Evolutionary conservation across 495 filamentous ascomycete species (phyloP), one percentile per base, ranked within the genome.

Genomic region (Penicillium lividum): DNA sequence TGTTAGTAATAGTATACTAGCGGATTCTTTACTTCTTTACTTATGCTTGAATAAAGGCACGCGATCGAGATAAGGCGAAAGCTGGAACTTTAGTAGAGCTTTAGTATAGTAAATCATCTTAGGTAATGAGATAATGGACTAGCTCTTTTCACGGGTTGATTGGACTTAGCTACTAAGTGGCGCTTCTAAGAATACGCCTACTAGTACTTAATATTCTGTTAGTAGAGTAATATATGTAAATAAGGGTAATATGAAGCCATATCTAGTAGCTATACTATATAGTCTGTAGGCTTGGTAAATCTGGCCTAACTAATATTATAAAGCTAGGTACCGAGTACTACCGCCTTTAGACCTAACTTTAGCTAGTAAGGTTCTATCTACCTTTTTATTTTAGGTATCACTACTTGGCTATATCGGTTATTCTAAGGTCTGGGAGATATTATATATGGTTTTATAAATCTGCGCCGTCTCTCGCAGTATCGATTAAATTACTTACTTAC

Each of bases 391-490:
- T 1, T 9, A 34, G 33, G 33, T 7, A 48, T 15, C 27, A 28
- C 45, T 48, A 7, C 45, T 48, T 48, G 27, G 18, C 18, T 25
- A 48, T 30, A 48, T 48, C 45, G 13, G 27, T 48, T 3, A 25
- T 48, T 30, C 45, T 6, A 8, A 48, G 10, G 45, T 48, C 45
- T 48, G 22, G 45, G 27, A 30, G 45, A 48, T 48, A 27, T 48
- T 8, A 48, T 48, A 8, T 8, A 48, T 6, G 27, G 22, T 48
- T 8, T 48, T 48, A 30, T 48, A n/a, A 48, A 30, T 48, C n/a
- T 29, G 27, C 45, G 45, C 45, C 45, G 45, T 48, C 45, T 48
- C 45, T 48, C 45, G 45, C 22, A 48, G 22, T 48, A 30, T 48
- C 8, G 25, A 28, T 48, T 3, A 30, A n/a, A 48, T 48, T n/a